A percentile compares a stretch with the other conserved stretches of the same genome.
These are phyloP conservation scores for Wickerhamiella azyma DNA, from an alignment of 805 yeast species.

Conservation along the genomic window DNA sequence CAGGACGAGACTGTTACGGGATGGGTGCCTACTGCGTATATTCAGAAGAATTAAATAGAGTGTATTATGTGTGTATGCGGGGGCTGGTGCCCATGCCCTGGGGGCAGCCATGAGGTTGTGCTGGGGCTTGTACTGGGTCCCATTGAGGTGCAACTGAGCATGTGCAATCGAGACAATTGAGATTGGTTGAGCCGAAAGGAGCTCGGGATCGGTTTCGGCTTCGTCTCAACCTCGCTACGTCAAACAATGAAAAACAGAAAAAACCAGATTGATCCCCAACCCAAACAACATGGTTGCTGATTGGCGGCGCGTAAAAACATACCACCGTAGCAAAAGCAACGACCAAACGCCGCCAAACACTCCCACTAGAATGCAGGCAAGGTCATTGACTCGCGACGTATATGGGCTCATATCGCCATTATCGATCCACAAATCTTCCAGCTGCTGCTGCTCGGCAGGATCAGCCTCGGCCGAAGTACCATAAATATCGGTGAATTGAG, in stretches of 20 bases:
- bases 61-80: background rate
- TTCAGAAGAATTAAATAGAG: constrained; percentile 28
- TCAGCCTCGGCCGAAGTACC: constrained; percentile 27
- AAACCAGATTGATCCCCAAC: background rate
- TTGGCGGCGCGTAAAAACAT: background rate
- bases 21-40: constrained; percentile 95
- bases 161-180: no score
- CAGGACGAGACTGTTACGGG: constrained; percentile 72
- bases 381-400: constrained; percentile 1
- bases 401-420: constrained; percentile 41
- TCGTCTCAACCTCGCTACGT: background rate
- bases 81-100: no score
- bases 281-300: background rate
- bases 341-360: constrained; percentile 63
- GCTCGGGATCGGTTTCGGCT: no score
- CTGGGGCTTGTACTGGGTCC: no score
- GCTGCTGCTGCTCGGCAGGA: constrained; percentile 19
- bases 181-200: no score
- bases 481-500: constrained; percentile 61
- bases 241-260: constrained; percentile 1
- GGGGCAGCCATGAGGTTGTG: no score
- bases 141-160: no score
- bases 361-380: constrained; percentile 44
- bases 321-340: constrained; percentile 35
- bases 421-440: constrained; percentile 85